Percentiles rank a stretch among this genome's conserved stretches.
phyloP scores from a whole-genome alignment of 441 rosid genomes.

The Oxalis stricta region DNA sequence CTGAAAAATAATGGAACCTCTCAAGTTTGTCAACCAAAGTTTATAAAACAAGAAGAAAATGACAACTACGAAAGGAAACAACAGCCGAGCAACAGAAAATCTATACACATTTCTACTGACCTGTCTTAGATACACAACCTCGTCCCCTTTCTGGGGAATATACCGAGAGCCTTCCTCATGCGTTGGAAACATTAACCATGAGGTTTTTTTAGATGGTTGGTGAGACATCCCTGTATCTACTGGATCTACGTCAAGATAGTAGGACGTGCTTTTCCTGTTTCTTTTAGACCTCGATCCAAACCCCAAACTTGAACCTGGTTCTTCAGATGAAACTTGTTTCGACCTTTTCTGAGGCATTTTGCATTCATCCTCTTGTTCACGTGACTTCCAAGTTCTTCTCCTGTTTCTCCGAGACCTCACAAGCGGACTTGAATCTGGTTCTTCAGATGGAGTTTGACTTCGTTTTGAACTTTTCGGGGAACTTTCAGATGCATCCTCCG shows the following conservation, averaged over 20 bases:
- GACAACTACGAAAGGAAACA: neutral
- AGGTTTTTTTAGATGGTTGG: constrained; percentile 38
- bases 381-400: too few relatives aligned
- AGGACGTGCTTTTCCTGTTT: constrained; percentile 62
- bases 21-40: constrained; percentile 3
- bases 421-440: too few relatives aligned
- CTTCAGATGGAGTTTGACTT: too few relatives aligned
- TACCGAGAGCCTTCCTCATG: constrained; percentile 90
- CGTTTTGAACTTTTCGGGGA: too few relatives aligned
- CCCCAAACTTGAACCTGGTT: constrained; percentile 52
- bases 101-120: constrained; percentile 21
- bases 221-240: constrained; percentile 36
- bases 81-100: constrained; percentile 2
- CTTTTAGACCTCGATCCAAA: constrained; percentile 77
- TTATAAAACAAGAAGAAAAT: neutral
- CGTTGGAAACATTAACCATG: constrained; percentile 76
- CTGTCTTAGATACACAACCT: constrained; percentile 83
- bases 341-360: constrained; percentile 15
- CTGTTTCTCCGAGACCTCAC: too few relatives aligned
- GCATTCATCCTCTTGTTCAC: constrained; percentile 24
- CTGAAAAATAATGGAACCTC: constrained; percentile 30
- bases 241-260: constrained; percentile 44
- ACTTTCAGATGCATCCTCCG: too few relatives aligned
- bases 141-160: constrained; percentile 91
- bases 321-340: constrained; percentile 39